Evolutionary conservation across 2,329 filamentous ascomycete species (phyloP), one percentile per base, ranked within the genome.

Genomic region (Penicillium occitanis): DNA sequence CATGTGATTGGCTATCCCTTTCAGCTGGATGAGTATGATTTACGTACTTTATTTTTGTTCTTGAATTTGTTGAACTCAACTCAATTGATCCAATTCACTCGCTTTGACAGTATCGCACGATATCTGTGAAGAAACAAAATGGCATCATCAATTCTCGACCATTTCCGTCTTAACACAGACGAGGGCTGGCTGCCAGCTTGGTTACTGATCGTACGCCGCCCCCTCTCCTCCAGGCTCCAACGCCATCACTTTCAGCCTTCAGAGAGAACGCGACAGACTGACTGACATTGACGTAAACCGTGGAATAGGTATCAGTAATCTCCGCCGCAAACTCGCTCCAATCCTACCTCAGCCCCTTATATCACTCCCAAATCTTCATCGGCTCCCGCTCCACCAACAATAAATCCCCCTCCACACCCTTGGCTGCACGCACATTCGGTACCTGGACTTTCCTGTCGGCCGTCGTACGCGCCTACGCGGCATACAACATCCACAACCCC

Each of bases 281-380:
- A 44, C 35, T 30, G 11, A 46, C 37, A 44, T 28, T 14, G 6
- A 37, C 8, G 35, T 37, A 37, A 37, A 37, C 14, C 35, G 1
- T 50, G 6, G 59, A 30, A 30, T 70, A 97, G 94, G 86, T 96
- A 75, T 92, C 92, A 65, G 75, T 93, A 65, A 86, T 96, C 66
- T 92, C 94, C 35, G 84, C 95, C 67, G 90, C 87, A 73, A 99
- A 99, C 83, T 90, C 88, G 42, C 76, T 96, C 57, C 93, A 97
- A 83, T 88, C 91, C 75, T 96, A 96, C 80, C 74, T 82, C 42
- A 96, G 92, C 19, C 85, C 93, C 3, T 84, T 88, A 77, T 96
- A 91, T 81, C 93, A 93, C 7, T 88, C 89, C n/a, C 90, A 92
- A 77, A 87, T 98, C 74, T 99, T 98, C 74, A 77, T 73, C 60